Evolutionary conservation across 2,329 filamentous ascomycete genomes (phyloP).

Genomic region (Aspergillus oerlinghausenensis): DNA sequence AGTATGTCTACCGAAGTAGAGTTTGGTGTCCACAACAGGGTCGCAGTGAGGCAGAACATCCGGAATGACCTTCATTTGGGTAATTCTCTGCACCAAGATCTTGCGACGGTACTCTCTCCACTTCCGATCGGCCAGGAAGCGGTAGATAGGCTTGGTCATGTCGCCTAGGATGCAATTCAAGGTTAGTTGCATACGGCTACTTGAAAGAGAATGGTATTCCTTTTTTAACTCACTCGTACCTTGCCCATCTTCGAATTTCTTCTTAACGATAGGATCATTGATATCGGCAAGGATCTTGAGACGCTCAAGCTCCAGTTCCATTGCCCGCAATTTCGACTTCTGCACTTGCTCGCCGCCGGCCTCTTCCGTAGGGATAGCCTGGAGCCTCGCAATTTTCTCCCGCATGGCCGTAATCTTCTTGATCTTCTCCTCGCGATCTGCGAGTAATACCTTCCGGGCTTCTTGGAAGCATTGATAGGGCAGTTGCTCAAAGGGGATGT

Average conservation of each 20-base stretch:
- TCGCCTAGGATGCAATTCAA: slow-evolving; percentile 57
- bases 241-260: slow-evolving; percentile 83
- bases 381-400: slow-evolving; percentile 63
- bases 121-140: slow-evolving; percentile 77
- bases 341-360: slow-evolving; percentile 63
- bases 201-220: not conserved
- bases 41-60: slow-evolving; percentile 80
- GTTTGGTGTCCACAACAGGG: slow-evolving; percentile 71
- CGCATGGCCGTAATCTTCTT: slow-evolving; percentile 64
- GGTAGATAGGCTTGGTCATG: slow-evolving; percentile 95
- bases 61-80: slow-evolving; percentile 80
- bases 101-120: slow-evolving; percentile 80
- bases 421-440: slow-evolving; percentile 78
- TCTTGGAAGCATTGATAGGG: slow-evolving; percentile 99
- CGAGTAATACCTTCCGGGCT: slow-evolving; percentile 74
- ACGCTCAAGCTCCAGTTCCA: slow-evolving; percentile 68
- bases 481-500: slow-evolving; percentile 84
- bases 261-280: slow-evolving; percentile 91
- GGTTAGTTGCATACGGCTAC: not conserved
- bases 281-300: slow-evolving; percentile 89
- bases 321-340: slow-evolving; percentile 61
- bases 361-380: slow-evolving; percentile 53
- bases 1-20: slow-evolving; percentile 69
- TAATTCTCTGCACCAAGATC: slow-evolving; percentile 77
- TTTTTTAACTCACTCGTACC: slow-evolving; percentile 48